phyloP scores from a whole-genome alignment of 805 yeast species.

The Suhomyces faveliae region DNA sequence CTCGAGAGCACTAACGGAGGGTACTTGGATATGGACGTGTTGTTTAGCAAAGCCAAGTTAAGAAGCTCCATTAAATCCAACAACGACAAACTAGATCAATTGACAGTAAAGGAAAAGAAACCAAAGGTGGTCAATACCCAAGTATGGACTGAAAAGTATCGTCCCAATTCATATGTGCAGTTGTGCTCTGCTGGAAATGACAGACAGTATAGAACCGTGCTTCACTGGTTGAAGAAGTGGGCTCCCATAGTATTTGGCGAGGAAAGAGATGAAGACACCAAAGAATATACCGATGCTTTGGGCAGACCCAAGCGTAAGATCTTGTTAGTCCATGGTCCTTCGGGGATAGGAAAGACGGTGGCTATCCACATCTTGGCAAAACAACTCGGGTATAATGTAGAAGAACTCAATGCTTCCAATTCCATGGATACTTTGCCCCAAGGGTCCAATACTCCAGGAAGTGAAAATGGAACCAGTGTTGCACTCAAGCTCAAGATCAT shows the following conservation, averaged over 20 bases:
- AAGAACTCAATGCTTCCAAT: constrained; percentile 78
- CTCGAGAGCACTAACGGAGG: background rate
- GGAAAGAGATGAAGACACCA: constrained; percentile 3
- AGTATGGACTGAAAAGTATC: constrained; percentile 42
- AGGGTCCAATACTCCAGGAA: constrained; percentile 12
- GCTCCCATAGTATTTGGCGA: constrained; percentile 30
- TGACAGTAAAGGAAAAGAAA: background rate
- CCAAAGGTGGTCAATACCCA: background rate
- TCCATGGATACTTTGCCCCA: constrained; percentile 39
- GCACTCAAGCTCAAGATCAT: constrained; percentile 36
- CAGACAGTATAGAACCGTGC: constrained; percentile 34
- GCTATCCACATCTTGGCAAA: constrained; percentile 81
- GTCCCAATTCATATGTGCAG: constrained; percentile 34
- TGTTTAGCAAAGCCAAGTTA: constrained; percentile 14
- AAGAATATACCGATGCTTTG: constrained; percentile 22
- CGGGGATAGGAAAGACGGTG: constrained; percentile 91
- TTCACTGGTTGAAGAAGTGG: constrained; percentile 44
- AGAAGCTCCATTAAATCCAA: constrained; percentile 8
- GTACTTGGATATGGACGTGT: constrained; percentile 13
- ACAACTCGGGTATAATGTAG: constrained; percentile 75
- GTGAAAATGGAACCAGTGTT: constrained; percentile 21
- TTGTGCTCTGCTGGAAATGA: constrained; percentile 48
- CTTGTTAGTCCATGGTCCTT: constrained; percentile 82
- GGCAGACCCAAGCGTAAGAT: constrained; percentile 52
- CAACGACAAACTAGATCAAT: background rate